Evolutionary conservation across 176 grass and related monocot genomes (phyloP).

Genomic region (Aechmea fasciata): DNA sequence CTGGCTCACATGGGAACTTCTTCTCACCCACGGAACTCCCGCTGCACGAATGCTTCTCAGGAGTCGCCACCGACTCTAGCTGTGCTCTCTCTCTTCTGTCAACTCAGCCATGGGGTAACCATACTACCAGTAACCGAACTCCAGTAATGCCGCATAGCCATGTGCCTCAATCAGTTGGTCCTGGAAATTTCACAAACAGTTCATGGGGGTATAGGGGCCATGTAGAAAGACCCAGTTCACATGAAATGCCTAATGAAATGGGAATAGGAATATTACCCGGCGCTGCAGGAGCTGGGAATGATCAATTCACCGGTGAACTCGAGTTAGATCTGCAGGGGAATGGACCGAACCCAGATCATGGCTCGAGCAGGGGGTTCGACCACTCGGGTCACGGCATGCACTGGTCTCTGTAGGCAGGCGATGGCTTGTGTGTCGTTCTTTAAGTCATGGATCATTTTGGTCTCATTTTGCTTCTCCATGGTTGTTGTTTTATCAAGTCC

Average conservation of each 20-base stretch:
- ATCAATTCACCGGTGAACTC: slow-evolving; percentile 82
- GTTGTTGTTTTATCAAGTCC: slow-evolving; percentile 20
- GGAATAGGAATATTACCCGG: slow-evolving; percentile 10
- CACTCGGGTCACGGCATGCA: slow-evolving; percentile 36
- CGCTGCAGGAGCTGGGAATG: slow-evolving; percentile 19
- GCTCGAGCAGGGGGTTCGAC: slow-evolving; percentile 30
- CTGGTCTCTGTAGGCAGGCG: slow-evolving; percentile 65
- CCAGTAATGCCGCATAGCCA: slow-evolving; percentile 18
- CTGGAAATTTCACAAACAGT: slow-evolving; percentile 28
- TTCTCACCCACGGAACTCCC: slow-evolving; percentile 51
- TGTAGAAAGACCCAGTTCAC: slow-evolving; percentile 4
- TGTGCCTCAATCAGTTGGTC: slow-evolving; percentile 35
- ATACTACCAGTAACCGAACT: slow-evolving; percentile 27
- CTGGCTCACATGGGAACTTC: slow-evolving; percentile 16
- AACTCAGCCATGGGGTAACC: slow-evolving; percentile 69
- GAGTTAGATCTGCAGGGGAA: slow-evolving; percentile 81
- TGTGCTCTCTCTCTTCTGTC: slow-evolving; percentile 99
- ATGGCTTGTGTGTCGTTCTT: background rate
- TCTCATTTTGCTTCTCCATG: slow-evolving; percentile 11
- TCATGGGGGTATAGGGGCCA: slow-evolving; percentile 20
- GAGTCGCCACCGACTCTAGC: slow-evolving; percentile 60
- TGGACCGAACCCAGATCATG: slow-evolving; percentile 29
- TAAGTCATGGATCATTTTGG: slow-evolving; percentile 19
- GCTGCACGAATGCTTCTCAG: slow-evolving; percentile 38
- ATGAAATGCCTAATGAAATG: slow-evolving; percentile 47